Conservation (phyloP, 2,329 filamentous ascomycete species). For the Colletotrichum musae region DNA sequence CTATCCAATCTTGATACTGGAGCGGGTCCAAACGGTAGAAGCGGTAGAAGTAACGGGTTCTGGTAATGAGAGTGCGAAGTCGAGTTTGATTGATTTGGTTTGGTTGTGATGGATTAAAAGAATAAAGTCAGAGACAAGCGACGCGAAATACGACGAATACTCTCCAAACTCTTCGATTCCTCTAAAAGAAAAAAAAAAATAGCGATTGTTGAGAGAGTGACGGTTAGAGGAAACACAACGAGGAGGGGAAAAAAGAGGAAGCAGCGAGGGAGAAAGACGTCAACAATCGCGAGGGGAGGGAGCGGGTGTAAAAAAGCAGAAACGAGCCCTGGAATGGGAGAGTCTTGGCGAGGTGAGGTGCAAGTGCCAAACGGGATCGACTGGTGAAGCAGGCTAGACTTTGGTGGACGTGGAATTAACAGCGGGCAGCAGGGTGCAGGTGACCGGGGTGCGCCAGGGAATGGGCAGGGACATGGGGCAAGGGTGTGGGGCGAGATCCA, state of each 20-base stretch:
- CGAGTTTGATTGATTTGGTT: constrained; percentile 9
- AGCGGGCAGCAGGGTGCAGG: constrained; percentile 12
- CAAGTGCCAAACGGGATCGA: constrained; percentile 31
- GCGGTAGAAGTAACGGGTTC: constrained; percentile 31
- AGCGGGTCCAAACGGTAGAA: constrained; percentile 9
- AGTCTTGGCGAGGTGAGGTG: neutral
- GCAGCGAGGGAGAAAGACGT: constrained; percentile 4
- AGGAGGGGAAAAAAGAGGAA: constrained; percentile 23
- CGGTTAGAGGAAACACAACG: constrained; percentile 38
- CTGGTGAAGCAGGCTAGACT: constrained; percentile 30
- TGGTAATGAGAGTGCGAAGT: constrained; percentile 42
- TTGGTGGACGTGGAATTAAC: constrained; percentile 18
- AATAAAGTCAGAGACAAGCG: constrained; percentile 24
- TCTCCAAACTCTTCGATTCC: constrained; percentile 5
- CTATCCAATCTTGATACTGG: neutral
- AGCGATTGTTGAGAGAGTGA: constrained; percentile 40
- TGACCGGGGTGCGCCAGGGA: constrained; percentile 14
- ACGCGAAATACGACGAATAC: constrained; percentile 8
- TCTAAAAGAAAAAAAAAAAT: constrained; percentile 27
- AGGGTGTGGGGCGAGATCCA: neutral
- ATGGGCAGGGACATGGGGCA: constrained; percentile 13
- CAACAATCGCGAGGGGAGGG: constrained; percentile 21
- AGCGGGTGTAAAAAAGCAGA: constrained; percentile 39
- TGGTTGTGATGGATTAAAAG: constrained; percentile 37
- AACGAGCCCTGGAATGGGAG: constrained; percentile 38